phyloP scores from a whole-genome alignment of 2,329 filamentous ascomycete species.

The Gaeumannomyces sp. region DNA sequence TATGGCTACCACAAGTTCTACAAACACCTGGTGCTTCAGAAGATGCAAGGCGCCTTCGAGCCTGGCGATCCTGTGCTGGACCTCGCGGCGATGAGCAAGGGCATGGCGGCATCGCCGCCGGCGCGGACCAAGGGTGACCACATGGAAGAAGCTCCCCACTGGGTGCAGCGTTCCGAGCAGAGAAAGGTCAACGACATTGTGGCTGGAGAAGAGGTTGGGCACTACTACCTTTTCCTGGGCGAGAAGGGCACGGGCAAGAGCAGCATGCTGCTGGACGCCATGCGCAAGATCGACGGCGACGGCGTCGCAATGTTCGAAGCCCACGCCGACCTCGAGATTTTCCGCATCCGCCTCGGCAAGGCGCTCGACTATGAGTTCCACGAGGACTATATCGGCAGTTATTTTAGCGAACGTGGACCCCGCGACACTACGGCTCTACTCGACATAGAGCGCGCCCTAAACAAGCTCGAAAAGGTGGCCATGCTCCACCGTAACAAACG shows the following conservation, averaged over 20 bases:
- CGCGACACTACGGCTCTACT: slow-evolving; percentile 86
- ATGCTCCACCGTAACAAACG: slow-evolving; percentile 57
- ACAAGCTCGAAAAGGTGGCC: slow-evolving; percentile 96
- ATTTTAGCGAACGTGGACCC: slow-evolving; percentile 91
- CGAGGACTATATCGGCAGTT: slow-evolving; percentile 93
- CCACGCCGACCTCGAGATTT: slow-evolving; percentile 90
- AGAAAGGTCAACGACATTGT: slow-evolving; percentile 76
- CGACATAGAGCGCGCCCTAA: slow-evolving; percentile 93
- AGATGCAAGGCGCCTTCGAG: slow-evolving; percentile 87
- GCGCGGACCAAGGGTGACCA: slow-evolving; percentile 23
- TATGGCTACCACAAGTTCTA: slow-evolving; percentile 79
- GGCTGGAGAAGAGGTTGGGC: slow-evolving; percentile 62
- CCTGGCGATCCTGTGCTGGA: slow-evolving; percentile 87
- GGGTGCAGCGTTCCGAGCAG: slow-evolving; percentile 83
- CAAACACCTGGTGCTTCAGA: slow-evolving; percentile 83
- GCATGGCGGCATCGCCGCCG: slow-evolving; percentile 37
- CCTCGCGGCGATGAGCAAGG: slow-evolving; percentile 61
- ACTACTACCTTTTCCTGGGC: slow-evolving; percentile 87
- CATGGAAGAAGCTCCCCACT: slow-evolving; percentile 46
- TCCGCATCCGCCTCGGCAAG: slow-evolving; percentile 86
- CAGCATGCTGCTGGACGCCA: slow-evolving; percentile 90
- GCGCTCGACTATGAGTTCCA: slow-evolving; percentile 95
- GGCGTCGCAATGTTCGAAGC: slow-evolving; percentile 94
- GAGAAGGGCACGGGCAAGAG: slow-evolving; percentile 97
- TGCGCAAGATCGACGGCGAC: slow-evolving; percentile 86